Base-by-base conservation (phyloP, 106 monocot genomes). In the Apostasia shenzhenica region DNA sequence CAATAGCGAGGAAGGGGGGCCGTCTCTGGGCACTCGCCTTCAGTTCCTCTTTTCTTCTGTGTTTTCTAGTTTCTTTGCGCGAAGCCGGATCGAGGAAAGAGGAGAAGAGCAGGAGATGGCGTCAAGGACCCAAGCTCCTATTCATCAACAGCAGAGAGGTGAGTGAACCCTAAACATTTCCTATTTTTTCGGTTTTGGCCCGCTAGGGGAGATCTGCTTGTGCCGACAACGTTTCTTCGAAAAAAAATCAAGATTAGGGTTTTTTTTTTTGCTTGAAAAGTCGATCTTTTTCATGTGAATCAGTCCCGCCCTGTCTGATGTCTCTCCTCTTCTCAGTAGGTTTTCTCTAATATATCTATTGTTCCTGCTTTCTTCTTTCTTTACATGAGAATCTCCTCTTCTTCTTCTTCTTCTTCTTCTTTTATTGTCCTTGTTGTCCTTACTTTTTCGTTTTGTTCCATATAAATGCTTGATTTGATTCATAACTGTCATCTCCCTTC, bases 1-100 rank as follows among this genome's bases (percentile, higher is more conserved):
- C 14, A 5, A 45, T 45, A 65, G 6, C 50, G 51, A 11, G 37
- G 73, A 65, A 55, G 64, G 53, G 26, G 73, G 73, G 26, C 64
- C 54, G 64, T 65, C 64, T 7, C 61, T 63, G 73, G 26, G 64
- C 3, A 55, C 73, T 55, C 73, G 73, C 45, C 73, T 73, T 45
- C 73, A 73, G 65, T 64, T 64, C 14, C 55, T 73, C 53, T 65
- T 73, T 45, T 73, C 73, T 37, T 63, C 73, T 1, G 63, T 65
- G 14, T 65, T 63, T 44, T 64, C 63, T 2, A 55, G 64, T 1
- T 48, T 73, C 55, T 73, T 73, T 10, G 11, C 55, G 64, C 10
- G 14, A 55, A 70, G 7, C 69, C 10, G 8, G 59, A 59, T 5
- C 8, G 62, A 45, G 45, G 62, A 13, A 42, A 59, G 13, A 66